Evolutionary conservation across 1,284 basidiomycete species (phyloP), one percentile per base, ranked within the genome.

Genomic region (Cryptococcus amylolentus): DNA sequence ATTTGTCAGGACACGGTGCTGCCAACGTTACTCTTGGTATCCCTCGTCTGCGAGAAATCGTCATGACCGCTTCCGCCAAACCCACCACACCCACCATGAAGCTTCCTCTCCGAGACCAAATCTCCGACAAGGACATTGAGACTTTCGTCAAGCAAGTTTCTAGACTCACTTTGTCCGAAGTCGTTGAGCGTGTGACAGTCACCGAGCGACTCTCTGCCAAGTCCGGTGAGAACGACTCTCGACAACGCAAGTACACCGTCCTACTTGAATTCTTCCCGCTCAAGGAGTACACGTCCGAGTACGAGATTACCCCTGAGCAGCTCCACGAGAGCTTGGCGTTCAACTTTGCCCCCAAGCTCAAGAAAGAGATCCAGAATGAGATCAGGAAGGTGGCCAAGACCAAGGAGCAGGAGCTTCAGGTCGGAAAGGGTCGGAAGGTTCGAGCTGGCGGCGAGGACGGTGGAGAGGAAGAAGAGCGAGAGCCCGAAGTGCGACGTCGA

Each of bases 1-100:
- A 61, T 51, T 57, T 55, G 40, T 56, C 70, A 88, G 92, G 95
- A 67, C 96, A 98, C 77, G 96, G 96, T 79, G 95, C 96, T 57
- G 95, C 96, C 40, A 99, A 99, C 76, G 96, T 99, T 61, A 99
- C 96, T 2, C 84, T 99, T 49, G 96, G 96, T 84, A 98, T 99
- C 66, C 96, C 96, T 48, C 94, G 96, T 78, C 81, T 99, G 26
- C 87, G 95, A 77, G 96, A 99, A 79, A 98, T 99, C 69, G 91
- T 99, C 71, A 98, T 98, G 94, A 98, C 96, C 0, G 96, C 96
- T 6, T 95, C 96, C 5, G 86, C 87, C 66, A 90, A 94, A 68
- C 96, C 95, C 56, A 94, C 94, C 77, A 99, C 95, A 3, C 96
- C 96, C 13, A 98, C 94, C n/a, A 98, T 98, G 96, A 87, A 83